A percentile compares a stretch with the other conserved stretches of the same genome.
Evolutionary conservation across 495 filamentous ascomycete genomes (phyloP).

Genomic region (Penicillium dipodomyicola): DNA sequence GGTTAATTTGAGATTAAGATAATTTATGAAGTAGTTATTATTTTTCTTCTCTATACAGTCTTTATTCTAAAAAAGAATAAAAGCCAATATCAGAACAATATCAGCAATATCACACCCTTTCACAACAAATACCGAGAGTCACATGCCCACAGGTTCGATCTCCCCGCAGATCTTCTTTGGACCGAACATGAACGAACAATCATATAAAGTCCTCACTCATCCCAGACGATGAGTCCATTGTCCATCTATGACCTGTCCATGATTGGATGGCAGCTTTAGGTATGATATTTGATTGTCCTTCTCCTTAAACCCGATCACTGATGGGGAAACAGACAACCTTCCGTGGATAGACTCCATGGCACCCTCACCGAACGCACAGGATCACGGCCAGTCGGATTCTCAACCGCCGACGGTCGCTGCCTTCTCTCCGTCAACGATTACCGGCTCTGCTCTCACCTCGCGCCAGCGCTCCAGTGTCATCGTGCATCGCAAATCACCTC

Average conservation of each 20-base stretch:
- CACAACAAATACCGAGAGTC: conserved; percentile 20
- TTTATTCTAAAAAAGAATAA: not conserved
- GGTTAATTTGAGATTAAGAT: not conserved
- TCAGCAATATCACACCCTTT: not conserved
- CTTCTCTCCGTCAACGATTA: conserved; percentile 81
- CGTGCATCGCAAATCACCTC: conserved; percentile 92
- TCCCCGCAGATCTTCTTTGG: conserved; percentile 30
- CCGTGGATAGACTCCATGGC: conserved; percentile 65
- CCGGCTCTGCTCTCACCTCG: conserved; percentile 63
- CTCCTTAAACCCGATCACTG: conserved; percentile 20
- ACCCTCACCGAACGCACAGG: conserved; percentile 40
- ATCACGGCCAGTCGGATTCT: conserved; percentile 43
- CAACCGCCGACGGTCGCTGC: conserved; percentile 72
- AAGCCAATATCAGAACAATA: not conserved
- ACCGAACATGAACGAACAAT: conserved; percentile 20
- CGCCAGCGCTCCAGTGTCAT: conserved; percentile 85
- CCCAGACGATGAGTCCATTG: conserved; percentile 25
- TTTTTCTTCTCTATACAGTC: not conserved
- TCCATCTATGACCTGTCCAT: conserved; percentile 38
- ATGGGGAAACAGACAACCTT: conserved; percentile 48
- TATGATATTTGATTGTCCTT: conserved; percentile 29
- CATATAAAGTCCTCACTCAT: conserved; percentile 12
- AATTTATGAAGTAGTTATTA: not conserved
- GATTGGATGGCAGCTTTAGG: conserved; percentile 64
- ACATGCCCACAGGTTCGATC: conserved; percentile 24